Evolutionary conservation across 139 green algal genomes (phyloP).

Genomic region (Picochlorum sp.): DNA sequence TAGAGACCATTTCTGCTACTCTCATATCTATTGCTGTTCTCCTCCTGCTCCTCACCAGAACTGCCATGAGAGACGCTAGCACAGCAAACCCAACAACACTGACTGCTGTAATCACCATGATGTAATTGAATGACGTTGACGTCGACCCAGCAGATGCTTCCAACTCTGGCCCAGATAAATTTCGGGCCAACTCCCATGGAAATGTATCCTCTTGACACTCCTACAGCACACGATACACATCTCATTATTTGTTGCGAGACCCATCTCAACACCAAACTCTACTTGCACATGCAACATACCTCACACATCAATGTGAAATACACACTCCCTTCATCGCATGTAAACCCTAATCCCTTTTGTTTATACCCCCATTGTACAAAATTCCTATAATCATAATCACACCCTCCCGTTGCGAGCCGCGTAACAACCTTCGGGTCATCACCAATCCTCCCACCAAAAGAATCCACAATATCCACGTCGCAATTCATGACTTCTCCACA

Average conservation of each 20-base stretch:
- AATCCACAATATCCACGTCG: too few species aligned
- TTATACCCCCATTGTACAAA: slow-evolving; percentile 9
- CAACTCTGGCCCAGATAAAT: slow-evolving; percentile 1
- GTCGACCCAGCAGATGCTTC: not conserved
- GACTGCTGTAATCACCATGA: slow-evolving; percentile 13
- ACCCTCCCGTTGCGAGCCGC: not conserved
- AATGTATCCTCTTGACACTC: slow-evolving; percentile 8
- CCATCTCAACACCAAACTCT: not conserved
- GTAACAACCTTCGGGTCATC: not conserved
- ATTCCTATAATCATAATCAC: slow-evolving; percentile 9
- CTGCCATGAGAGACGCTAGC: not conserved
- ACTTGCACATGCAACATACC: not conserved
- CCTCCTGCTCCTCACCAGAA: slow-evolving; percentile 5
- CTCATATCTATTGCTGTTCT: not conserved
- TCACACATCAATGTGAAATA: slow-evolving; percentile 1
- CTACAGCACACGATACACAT: not conserved
- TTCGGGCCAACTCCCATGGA: slow-evolving; percentile 6
- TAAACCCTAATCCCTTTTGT: not conserved
- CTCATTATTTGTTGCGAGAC: not conserved
- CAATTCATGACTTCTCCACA: too few species aligned
- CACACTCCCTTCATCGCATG: not conserved
- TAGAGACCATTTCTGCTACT: not conserved
- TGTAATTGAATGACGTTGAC: not conserved
- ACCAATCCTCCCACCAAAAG: not conserved
- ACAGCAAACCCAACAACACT: slow-evolving; percentile 9